phyloP scores from a whole-genome alignment of 2,329 filamentous ascomycete species.

The Nectriaceae sp. region DNA sequence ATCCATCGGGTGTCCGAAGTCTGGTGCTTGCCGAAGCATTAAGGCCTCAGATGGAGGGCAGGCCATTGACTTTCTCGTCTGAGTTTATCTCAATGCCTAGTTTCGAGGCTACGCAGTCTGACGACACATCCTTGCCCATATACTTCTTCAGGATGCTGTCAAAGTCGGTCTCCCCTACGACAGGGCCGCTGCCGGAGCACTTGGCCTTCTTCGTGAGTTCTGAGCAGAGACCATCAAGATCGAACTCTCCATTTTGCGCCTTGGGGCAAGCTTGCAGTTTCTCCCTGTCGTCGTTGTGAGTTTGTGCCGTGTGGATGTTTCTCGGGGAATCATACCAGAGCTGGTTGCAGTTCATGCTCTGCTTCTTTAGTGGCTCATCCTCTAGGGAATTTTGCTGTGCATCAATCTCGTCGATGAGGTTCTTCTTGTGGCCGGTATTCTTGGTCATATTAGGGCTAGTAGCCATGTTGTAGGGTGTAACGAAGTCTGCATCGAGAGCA shows the following conservation, averaged over 20 bases:
- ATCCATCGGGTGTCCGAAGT: constrained; percentile 7
- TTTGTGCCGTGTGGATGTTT: neutral
- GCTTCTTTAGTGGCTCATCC: constrained; percentile 58
- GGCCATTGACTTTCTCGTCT: constrained; percentile 22
- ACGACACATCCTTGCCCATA: constrained; percentile 47
- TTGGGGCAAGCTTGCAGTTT: constrained; percentile 83
- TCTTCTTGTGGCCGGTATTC: constrained; percentile 53
- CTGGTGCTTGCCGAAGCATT: constrained; percentile 12
- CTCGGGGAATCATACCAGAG: constrained; percentile 73
- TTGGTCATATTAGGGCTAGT: constrained; percentile 42
- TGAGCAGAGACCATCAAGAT: constrained; percentile 88
- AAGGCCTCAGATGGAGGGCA: constrained; percentile 6
- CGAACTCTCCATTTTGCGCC: constrained; percentile 87
- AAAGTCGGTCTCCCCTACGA: constrained; percentile 87
- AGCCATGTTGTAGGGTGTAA: constrained; percentile 75
- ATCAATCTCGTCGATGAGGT: constrained; percentile 78
- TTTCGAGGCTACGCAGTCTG: constrained; percentile 40
- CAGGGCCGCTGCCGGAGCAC: constrained; percentile 87
- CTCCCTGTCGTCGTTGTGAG: constrained; percentile 68
- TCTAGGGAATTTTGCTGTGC: constrained; percentile 69
- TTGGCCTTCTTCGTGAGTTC: constrained; percentile 95
- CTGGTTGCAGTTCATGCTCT: constrained; percentile 82
- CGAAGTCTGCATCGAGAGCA: constrained; percentile 79
- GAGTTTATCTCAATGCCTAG: constrained; percentile 60
- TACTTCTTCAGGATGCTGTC: constrained; percentile 73